Evolutionary conservation across 495 filamentous ascomycete species (phyloP).

Genomic region (Haplographium delicatum): DNA sequence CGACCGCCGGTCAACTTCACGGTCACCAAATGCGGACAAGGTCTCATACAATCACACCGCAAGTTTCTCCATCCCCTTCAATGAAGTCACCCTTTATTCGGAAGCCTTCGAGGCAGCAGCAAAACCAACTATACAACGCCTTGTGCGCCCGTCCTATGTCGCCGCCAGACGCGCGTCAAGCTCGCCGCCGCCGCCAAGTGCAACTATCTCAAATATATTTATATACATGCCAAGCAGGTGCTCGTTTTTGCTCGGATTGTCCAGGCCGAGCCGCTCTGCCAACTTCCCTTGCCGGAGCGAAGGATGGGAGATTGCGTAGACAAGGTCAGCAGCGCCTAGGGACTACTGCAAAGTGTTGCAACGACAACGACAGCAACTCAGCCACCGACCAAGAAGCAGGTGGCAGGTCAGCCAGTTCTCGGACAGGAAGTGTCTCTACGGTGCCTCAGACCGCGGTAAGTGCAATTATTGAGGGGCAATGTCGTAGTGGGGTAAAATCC

Average conservation of each 20-base stretch:
- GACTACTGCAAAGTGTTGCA: background rate
- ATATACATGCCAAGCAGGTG: constrained; percentile 22
- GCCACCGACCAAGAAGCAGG: constrained; percentile 12
- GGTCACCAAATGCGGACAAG: constrained; percentile 5
- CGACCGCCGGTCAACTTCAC: constrained; percentile 1
- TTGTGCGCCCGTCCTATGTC: background rate
- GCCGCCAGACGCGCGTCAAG: constrained; percentile 23
- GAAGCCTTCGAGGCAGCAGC: constrained; percentile 20
- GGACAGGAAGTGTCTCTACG: constrained; percentile 18
- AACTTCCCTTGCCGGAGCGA: background rate
- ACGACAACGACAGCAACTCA: background rate
- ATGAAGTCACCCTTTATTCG: constrained; percentile 10
- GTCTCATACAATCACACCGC: constrained; percentile 12
- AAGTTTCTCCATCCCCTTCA: background rate
- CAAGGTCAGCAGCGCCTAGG: constrained; percentile 10
- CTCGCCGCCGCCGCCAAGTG: background rate
- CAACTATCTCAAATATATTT: background rate
- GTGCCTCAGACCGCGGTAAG: constrained; percentile 10
- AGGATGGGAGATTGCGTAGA: constrained; percentile 20
- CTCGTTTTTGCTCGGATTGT: constrained; percentile 2
- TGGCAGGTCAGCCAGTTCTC: constrained; percentile 6
- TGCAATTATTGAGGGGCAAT: constrained; percentile 21
- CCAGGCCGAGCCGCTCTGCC: background rate
- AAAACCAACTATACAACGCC: no score
- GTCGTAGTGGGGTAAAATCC: constrained; percentile 19